These are phyloP conservation scores for Lupinus albus DNA, from an alignment of 306 rosid species.

Conservation along the genomic window DNA sequence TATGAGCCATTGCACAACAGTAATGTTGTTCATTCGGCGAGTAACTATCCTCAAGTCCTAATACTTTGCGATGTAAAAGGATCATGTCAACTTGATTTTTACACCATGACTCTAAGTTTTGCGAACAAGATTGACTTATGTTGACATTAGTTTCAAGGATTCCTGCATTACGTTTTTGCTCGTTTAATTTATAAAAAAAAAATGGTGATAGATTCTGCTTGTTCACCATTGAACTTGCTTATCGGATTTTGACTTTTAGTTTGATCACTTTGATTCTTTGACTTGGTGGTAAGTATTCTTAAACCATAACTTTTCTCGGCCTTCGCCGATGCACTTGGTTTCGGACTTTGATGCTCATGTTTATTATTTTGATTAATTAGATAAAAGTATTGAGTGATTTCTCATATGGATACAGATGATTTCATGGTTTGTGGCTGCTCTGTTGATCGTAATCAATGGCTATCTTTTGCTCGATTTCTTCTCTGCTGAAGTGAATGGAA, in stretches of 20 bases:
- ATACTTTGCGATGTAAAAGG: too few species aligned
- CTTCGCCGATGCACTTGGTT: slow-evolving; percentile 11
- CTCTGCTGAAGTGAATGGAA: slow-evolving; percentile 68
- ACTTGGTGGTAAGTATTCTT: slow-evolving; percentile 9
- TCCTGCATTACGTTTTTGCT: neutral
- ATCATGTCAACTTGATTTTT: neutral
- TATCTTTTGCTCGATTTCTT: slow-evolving; percentile 81
- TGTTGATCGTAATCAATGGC: slow-evolving; percentile 84
- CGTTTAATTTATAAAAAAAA: neutral
- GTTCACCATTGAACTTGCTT: slow-evolving; percentile 20
- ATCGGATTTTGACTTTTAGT: neutral
- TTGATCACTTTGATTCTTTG: slow-evolving; percentile 28
- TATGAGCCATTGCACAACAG: too few species aligned
- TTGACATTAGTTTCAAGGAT: neutral
- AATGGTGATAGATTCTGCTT: neutral
- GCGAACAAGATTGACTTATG: neutral
- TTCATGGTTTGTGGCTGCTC: slow-evolving; percentile 83
- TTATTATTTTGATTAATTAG: slow-evolving; percentile 4
- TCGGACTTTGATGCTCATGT: slow-evolving; percentile 16
- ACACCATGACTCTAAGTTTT: neutral
- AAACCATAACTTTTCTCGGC: neutral
- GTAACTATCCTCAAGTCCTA: slow-evolving; percentile 6
- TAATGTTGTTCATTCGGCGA: neutral
- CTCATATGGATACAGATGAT: slow-evolving; percentile 48
- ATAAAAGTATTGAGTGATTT: slow-evolving; percentile 30